Evolutionary conservation across 768 basidiomycete genomes (phyloP).

Genomic region (Psilocybe azurescens): DNA sequence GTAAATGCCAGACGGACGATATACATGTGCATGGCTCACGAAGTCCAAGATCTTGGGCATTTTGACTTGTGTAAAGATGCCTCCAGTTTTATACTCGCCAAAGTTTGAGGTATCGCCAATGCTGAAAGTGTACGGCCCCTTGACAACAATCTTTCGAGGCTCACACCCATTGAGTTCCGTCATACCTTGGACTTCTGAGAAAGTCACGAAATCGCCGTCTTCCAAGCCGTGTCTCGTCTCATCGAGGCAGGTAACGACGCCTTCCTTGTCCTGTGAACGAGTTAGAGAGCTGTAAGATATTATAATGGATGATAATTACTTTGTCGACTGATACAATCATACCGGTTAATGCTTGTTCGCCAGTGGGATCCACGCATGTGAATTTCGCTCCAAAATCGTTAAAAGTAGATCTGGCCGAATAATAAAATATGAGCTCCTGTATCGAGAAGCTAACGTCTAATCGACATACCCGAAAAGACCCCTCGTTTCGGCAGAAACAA

Average conservation of each 20-base stretch:
- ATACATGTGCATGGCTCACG: conserved; percentile 52
- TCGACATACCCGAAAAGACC: conserved; percentile 88
- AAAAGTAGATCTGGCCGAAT: conserved; percentile 75
- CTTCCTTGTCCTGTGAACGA: conserved; percentile 71
- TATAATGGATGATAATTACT: conserved; percentile 42
- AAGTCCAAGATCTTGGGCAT: conserved; percentile 98
- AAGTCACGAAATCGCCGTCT: conserved; percentile 97
- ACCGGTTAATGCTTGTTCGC: conserved; percentile 90
- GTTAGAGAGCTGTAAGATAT: conserved; percentile 4
- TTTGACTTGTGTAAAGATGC: conserved; percentile 98
- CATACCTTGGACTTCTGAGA: conserved; percentile 96
- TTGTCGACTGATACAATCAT: conserved; percentile 97
- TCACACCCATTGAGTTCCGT: conserved; percentile 88
- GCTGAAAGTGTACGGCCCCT: conserved; percentile 96
- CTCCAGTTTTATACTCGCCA: conserved; percentile 81
- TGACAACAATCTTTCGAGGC: conserved; percentile 90
- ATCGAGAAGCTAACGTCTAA: neutral
- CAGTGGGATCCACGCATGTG: conserved; percentile 97
- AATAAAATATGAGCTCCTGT: neutral
- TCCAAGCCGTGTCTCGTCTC: conserved; percentile 98
- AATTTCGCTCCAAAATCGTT: conserved; percentile 97
- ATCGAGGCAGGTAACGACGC: conserved; percentile 95
- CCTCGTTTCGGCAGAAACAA: conserved; percentile 89
- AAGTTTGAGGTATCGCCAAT: conserved; percentile 90
- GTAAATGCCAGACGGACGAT: neutral